Percentiles rank a stretch among this genome's conserved stretches.
These are phyloP conservation scores for Lactuca sativa DNA, from an alignment of 129 eudicot species.

Conservation along the genomic window DNA sequence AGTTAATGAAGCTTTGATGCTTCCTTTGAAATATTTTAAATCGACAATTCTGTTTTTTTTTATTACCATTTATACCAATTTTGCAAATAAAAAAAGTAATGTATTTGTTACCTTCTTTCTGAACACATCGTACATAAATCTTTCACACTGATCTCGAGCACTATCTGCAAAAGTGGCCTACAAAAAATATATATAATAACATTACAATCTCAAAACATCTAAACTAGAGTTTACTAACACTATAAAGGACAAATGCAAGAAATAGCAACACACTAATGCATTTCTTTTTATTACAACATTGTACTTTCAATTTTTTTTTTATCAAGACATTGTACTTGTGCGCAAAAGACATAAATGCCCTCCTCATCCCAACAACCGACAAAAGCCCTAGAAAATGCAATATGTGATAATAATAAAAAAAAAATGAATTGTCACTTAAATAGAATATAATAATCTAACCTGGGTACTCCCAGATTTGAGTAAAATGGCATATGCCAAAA, in stretches of 20 bases:
- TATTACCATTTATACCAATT: no score
- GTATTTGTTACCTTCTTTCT: conserved; percentile 60
- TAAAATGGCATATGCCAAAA: conserved; percentile 77
- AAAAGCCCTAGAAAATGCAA: no score
- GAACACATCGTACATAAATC: conserved; percentile 60
- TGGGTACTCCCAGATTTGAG: conserved; percentile 56
- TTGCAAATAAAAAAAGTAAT: neutral
- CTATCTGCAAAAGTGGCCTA: conserved; percentile 51
- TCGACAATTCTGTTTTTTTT: neutral
- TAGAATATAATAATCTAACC: conserved; percentile 39
- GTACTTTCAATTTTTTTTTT: neutral
- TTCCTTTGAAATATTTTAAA: neutral
- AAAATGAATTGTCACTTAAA: neutral
- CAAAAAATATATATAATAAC: conserved; percentile 12
- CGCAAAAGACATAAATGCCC: no score
- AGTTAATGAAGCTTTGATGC: neutral
- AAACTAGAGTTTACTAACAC: neutral
- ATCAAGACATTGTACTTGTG: neutral
- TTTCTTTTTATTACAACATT: no score
- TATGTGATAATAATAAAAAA: neutral
- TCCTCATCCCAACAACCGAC: no score
- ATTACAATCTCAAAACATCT: neutral
- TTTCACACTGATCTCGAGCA: conserved; percentile 75
- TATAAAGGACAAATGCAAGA: neutral
- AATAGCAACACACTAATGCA: no score